Percentiles rank a stretch among this genome's conserved stretches.
Conservation (phyloP, 345 rosid genomes). For the Cochlearia excelsa region DNA sequence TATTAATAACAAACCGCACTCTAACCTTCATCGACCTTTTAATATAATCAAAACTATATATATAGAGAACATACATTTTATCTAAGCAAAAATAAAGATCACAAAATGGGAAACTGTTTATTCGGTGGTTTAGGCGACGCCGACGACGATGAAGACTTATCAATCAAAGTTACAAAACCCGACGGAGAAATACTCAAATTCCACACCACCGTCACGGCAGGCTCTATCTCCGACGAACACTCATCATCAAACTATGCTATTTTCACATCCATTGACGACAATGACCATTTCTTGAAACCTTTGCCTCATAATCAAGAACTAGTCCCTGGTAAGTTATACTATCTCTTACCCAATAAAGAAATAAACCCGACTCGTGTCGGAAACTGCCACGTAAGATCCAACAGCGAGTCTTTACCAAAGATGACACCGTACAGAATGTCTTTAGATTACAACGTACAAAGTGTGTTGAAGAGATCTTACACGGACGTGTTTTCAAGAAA, state of each 20-base stretch:
- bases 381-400: slow-evolving; percentile 63
- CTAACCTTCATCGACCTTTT: slow-evolving; percentile 9
- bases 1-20: no score
- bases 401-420: slow-evolving; percentile 49
- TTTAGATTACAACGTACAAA: slow-evolving; percentile 45
- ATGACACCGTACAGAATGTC: slow-evolving; percentile 64
- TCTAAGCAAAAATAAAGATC: background rate
- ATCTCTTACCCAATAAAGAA: slow-evolving; percentile 44
- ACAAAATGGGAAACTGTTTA: slow-evolving; percentile 77
- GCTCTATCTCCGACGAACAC: slow-evolving; percentile 49
- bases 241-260: slow-evolving; percentile 50
- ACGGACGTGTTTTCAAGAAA: slow-evolving; percentile 57
- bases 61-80: slow-evolving; percentile 3
- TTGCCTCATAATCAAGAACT: slow-evolving; percentile 50
- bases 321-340: slow-evolving; percentile 51
- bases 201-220: slow-evolving; percentile 53
- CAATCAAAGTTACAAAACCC: slow-evolving; percentile 51
- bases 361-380: slow-evolving; percentile 32
- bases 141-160: slow-evolving; percentile 33
- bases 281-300: slow-evolving; percentile 50
- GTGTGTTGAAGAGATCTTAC: slow-evolving; percentile 57
- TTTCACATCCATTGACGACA: slow-evolving; percentile 49
- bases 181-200: slow-evolving; percentile 67
- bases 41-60: background rate
- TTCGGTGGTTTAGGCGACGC: slow-evolving; percentile 60